Percentiles rank a stretch among this genome's conserved stretches.
Conservation (phyloP, 2,329 filamentous ascomycete species). For the Fusarium nematophilum region DNA sequence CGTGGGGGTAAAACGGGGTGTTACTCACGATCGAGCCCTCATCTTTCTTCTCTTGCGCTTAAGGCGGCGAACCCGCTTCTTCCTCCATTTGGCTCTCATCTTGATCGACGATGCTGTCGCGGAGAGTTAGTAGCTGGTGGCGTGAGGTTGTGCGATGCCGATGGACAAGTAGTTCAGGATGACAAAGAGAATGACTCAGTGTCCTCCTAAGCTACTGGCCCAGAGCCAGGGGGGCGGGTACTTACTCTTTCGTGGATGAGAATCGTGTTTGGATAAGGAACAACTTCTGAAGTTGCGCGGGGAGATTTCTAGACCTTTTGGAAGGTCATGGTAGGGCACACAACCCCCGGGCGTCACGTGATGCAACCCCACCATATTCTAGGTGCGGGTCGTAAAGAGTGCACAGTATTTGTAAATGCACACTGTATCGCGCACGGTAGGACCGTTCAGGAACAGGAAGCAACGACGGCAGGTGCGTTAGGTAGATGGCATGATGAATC, state of each 20-base stretch:
- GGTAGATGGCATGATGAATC: too few relatives aligned
- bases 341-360: constrained; percentile 52
- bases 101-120: constrained; percentile 59
- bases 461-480: not conserved
- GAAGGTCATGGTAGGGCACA: constrained; percentile 50
- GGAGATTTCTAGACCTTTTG: constrained; percentile 46
- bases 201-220: constrained; percentile 14
- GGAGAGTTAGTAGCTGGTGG: constrained; percentile 35
- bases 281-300: constrained; percentile 45
- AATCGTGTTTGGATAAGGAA: constrained; percentile 58
- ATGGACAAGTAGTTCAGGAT: constrained; percentile 13
- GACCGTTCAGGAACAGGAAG: constrained; percentile 6
- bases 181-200: constrained; percentile 27
- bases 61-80: constrained; percentile 99
- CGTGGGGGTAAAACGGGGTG: not conserved
- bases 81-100: constrained; percentile 99
- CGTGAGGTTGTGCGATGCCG: not conserved
- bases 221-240: constrained; percentile 21
- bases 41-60: constrained; percentile 99
- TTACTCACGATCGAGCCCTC: constrained; percentile 90
- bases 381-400: not conserved
- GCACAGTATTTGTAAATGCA: accelerated
- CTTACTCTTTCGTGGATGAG: constrained; percentile 59
- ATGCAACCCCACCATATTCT: not conserved
- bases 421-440: constrained; percentile 11